Percentiles rank a stretch among this genome's conserved stretches.
Conservation (phyloP, 192 early-diverging fungal species). For the Entomortierella lignicola region DNA sequence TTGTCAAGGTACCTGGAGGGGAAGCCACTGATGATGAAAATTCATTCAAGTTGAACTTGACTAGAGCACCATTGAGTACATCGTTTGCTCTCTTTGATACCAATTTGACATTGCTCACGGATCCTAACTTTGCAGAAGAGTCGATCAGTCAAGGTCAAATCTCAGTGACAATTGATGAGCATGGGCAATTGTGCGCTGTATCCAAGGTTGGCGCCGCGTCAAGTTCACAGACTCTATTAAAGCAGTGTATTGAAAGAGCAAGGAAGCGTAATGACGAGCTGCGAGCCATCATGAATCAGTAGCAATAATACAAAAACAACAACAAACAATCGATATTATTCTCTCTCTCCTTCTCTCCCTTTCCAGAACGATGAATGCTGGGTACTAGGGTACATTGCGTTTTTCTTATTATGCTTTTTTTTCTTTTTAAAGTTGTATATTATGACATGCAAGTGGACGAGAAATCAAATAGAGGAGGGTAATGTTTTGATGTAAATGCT, state of each 20-base stretch:
- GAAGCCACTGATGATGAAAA: slow-evolving; percentile 34
- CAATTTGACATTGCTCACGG: slow-evolving; percentile 62
- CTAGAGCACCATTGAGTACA: slow-evolving; percentile 61
- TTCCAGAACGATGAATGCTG: no score
- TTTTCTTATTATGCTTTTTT: no score
- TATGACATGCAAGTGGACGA: no score
- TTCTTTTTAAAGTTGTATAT: neutral
- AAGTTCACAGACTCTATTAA: slow-evolving; percentile 55
- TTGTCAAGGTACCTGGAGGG: slow-evolving; percentile 72
- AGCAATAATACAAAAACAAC: neutral
- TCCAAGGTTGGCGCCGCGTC: slow-evolving; percentile 69
- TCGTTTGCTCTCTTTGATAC: slow-evolving; percentile 78
- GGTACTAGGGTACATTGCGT: no score
- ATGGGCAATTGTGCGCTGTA: slow-evolving; percentile 63
- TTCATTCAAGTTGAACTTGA: slow-evolving; percentile 61
- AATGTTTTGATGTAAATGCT: neutral
- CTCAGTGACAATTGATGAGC: slow-evolving; percentile 69
- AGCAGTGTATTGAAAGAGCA: slow-evolving; percentile 57
- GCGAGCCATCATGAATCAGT: slow-evolving; percentile 24
- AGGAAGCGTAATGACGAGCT: slow-evolving; percentile 58
- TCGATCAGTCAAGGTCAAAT: slow-evolving; percentile 62
- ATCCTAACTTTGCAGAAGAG: slow-evolving; percentile 82
- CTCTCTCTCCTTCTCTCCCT: no score
- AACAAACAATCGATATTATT: neutral
- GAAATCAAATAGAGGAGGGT: neutral